These are phyloP conservation scores for Talaromyces liani DNA, from an alignment of 495 filamentous ascomycete species.

Conservation along the genomic window DNA sequence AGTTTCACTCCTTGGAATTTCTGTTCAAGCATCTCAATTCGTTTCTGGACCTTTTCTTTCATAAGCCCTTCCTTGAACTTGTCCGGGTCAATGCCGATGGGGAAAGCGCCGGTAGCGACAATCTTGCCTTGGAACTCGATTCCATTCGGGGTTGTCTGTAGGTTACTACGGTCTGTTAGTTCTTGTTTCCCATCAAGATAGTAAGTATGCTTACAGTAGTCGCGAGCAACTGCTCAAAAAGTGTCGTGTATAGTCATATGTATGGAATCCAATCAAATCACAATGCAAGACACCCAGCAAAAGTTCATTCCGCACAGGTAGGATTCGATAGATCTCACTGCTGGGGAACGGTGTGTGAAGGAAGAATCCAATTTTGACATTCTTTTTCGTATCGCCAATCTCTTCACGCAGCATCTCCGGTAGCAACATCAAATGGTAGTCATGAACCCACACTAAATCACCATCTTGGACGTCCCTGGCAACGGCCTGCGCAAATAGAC, in stretches of 20 bases:
- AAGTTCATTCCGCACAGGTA: conserved; percentile 73
- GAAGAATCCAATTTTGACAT: conserved; percentile 85
- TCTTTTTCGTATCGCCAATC: conserved; percentile 49
- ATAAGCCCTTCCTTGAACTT: conserved; percentile 73
- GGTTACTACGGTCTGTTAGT: conserved; percentile 33
- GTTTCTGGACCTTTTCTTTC: conserved; percentile 64
- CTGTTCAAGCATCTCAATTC: conserved; percentile 63
- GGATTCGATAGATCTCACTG: conserved; percentile 80
- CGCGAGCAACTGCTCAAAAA: conserved; percentile 77
- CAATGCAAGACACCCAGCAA: conserved; percentile 69
- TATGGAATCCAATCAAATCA: conserved; percentile 83
- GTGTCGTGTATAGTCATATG: conserved; percentile 82
- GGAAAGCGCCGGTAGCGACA: conserved; percentile 73
- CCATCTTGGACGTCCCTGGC: conserved; percentile 67
- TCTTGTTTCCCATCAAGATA: not conserved
- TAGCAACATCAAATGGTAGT: conserved; percentile 85
- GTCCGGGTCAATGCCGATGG: conserved; percentile 83
- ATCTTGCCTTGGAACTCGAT: conserved; percentile 66
- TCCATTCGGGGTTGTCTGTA: conserved; percentile 68
- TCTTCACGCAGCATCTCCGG: conserved; percentile 78
- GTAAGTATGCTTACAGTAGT: conserved; percentile 52
- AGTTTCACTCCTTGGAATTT: conserved; percentile 84
- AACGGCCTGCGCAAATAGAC: conserved; percentile 66
- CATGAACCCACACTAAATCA: conserved; percentile 83
- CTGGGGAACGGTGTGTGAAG: conserved; percentile 84